phyloP scores from a whole-genome alignment of 208 protist species.

The Endotrypanum monterogeii region DNA sequence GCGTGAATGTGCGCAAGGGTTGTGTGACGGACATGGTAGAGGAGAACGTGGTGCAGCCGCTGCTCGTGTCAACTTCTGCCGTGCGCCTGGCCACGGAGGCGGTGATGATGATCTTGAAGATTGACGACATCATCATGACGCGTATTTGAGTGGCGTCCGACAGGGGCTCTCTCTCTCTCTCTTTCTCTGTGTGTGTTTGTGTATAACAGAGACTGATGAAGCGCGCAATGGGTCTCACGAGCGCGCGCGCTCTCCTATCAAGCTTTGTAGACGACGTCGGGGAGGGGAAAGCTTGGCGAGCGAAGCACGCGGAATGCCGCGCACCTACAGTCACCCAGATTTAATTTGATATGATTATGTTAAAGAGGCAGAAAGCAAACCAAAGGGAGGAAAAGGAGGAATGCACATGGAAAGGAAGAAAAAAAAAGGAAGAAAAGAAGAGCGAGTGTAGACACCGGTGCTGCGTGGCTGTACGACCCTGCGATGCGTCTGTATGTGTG shows the following conservation, averaged over 20 bases:
- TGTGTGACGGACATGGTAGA: slow-evolving; percentile 97
- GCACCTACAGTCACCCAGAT: neutral
- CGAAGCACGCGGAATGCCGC: neutral
- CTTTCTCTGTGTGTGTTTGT: no score
- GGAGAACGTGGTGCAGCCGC: slow-evolving; percentile 98
- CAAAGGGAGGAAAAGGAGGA: neutral
- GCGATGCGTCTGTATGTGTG: no score
- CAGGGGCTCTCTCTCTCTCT: no score
- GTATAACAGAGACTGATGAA: neutral
- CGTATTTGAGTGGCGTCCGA: slow-evolving; percentile 36
- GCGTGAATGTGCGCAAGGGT: slow-evolving; percentile 96
- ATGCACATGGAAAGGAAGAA: neutral
- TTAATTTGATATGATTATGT: neutral
- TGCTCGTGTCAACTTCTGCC: slow-evolving; percentile 96
- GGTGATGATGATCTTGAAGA: slow-evolving; percentile 99
- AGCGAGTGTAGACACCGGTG: neutral
- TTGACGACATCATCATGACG: slow-evolving; percentile 90
- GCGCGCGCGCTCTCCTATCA: neutral
- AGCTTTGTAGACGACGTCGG: neutral
- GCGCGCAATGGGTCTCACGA: neutral
- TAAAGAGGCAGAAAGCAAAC: neutral
- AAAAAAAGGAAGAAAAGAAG: neutral
- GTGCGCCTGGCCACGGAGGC: slow-evolving; percentile 98
- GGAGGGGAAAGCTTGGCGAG: no score
- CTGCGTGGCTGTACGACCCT: neutral